Evolutionary conservation across 2,329 filamentous ascomycete genomes (phyloP), one percentile per base, ranked within the genome.

Genomic region (Aspergillus floridensis): DNA sequence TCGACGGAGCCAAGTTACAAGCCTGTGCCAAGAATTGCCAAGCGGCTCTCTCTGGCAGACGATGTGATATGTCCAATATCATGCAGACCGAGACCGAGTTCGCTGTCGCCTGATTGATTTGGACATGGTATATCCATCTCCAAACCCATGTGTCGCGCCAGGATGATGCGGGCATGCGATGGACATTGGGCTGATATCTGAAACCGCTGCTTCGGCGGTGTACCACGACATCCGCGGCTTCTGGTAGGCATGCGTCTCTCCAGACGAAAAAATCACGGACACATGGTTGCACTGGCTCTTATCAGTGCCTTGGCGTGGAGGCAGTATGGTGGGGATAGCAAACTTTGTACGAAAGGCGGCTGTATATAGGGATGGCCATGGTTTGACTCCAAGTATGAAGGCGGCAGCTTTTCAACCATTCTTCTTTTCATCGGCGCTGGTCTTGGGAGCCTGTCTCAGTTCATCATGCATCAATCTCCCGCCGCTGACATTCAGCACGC

Each of bases 41-140:
- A 63, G 61, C 26, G 35, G 21, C n/a, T 31, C 38, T 47, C 32
- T 41, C 46, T 38, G 24, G 53, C 44, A 50, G 56, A 41, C 50
- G n/a, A 57, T 61, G 53, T 57, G 61, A 63, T 58, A 57, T 53
- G 55, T 63, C 60, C 54, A 58, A 62, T 29, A 29, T 56, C 31
- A 35, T 41, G 48, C 41, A 49, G 54, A 51, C 8, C 29, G 31
- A 49, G 52, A 50, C 49, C 19, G 49, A 16, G 31, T 26, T 49
- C 14, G 52, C 35, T 47, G 58, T 56, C 57, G 57, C 48, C 55
- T 59, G 51, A 57, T 51, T 26, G 54, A 53, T 38, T 50, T 44
- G 21, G n/a, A 49, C 31, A 29, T 22, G 19, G 49, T 44, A 53
- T 49, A 49, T 44, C 41, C 22, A 32, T 50, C 47, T 38, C 35